These are phyloP conservation scores for Phytophthora agathidicida DNA, from an alignment of 352 stramenopile species.

Conservation along the genomic window DNA sequence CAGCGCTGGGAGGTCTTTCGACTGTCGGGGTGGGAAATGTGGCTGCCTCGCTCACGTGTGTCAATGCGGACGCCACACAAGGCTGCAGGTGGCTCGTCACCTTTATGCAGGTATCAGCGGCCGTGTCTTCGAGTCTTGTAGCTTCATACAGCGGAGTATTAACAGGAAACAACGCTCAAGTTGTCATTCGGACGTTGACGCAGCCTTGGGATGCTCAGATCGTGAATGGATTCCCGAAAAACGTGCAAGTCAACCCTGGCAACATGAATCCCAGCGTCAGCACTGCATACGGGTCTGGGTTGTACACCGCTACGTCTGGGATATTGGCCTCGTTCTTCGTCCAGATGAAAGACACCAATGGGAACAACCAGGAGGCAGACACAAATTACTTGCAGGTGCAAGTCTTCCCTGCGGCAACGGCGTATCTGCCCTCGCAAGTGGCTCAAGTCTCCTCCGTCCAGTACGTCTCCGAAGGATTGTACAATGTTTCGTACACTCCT, in stretches of 20 bases:
- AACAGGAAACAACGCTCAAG: slow-evolving; percentile 68
- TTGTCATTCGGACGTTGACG: slow-evolving; percentile 45
- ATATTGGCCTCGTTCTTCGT: slow-evolving; percentile 65
- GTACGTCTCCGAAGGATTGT: slow-evolving; percentile 76
- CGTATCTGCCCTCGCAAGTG: slow-evolving; percentile 29
- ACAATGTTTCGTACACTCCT: slow-evolving; percentile 88
- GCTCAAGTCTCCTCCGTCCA: slow-evolving; percentile 46
- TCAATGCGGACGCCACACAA: slow-evolving; percentile 41
- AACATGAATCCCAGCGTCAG: slow-evolving; percentile 74
- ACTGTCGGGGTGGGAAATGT: slow-evolving; percentile 52
- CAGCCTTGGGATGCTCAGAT: slow-evolving; percentile 31
- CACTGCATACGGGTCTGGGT: slow-evolving; percentile 65
- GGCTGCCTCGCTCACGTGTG: slow-evolving; percentile 40
- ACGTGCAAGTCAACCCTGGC: slow-evolving; percentile 51
- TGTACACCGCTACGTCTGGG: slow-evolving; percentile 65
- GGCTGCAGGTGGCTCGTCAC: slow-evolving; percentile 82
- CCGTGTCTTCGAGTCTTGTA: slow-evolving; percentile 25
- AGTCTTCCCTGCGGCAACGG: slow-evolving; percentile 52
- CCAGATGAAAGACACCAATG: slow-evolving; percentile 85
- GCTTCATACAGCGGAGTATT: slow-evolving; percentile 69
- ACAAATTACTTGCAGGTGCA: slow-evolving; percentile 37
- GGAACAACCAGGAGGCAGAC: slow-evolving; percentile 72
- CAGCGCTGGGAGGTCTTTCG: slow-evolving; percentile 68
- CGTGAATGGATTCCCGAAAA: slow-evolving; percentile 75
- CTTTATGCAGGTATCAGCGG: slow-evolving; percentile 38